Base-by-base conservation (phyloP, 106 monocot species). In the Platanthera zijinensis region DNA sequence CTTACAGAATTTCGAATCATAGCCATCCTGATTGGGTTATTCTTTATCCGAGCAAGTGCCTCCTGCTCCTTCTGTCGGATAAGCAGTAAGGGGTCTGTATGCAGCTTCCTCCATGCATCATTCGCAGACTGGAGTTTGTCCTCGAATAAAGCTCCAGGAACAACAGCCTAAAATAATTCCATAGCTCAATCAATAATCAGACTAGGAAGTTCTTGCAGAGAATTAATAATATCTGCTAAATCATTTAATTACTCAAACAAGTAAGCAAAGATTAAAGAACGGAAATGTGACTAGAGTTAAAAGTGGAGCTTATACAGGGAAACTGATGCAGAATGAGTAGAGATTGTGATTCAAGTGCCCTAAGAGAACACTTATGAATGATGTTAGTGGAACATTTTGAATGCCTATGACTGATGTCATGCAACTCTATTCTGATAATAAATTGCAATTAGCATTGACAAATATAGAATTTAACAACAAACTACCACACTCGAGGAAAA, bases 91-190 rank as follows among this genome's bases (percentile, higher is more conserved):
- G 93, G 97, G 39, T 97, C 97, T 62, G 97, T 83, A 66, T 97
- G 97, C 47, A 97, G 97, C 74, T 97, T 97, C 79, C 97, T 91
- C 97, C 97, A 97, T 63, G 91, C 80, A 81, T 97, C 97, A 85
- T 97, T 97, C 56, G 93, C 89, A 74, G 97, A 86, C 71, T 97
- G 93, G 76, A 91, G 91, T 50, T 93, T 97, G 32, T 92, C 97
- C 79, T 97, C 93, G 79, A 97, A 97, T 51, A 97, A 86, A 77
- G 97, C 93, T 77, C 97, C 97, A 50, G 89, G 93, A 75, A 54
- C 87, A 77, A 82, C 93, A 57, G 93, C 85, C 93, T 97, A 78
- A 78, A 75, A 88, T 2, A 77, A 77, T 39, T 52, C 10, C 28
- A 82, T 25, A 18, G 79, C 51, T 54, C 59, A 67, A 19, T 18